Conservation (phyloP, 257 asterid genomes). For the Rubia yunnanensis region DNA sequence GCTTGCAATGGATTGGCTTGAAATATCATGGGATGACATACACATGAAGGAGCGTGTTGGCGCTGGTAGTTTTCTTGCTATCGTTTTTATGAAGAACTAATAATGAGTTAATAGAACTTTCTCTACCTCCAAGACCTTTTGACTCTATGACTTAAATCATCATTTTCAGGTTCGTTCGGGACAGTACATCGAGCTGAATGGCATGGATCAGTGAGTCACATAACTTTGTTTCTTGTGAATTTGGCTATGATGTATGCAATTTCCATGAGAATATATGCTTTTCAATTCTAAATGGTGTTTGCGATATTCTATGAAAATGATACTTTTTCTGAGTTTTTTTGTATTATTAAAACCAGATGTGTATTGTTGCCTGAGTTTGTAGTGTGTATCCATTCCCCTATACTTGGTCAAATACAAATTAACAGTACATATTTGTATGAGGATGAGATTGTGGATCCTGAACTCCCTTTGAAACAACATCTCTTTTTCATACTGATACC, state of each 20-base stretch:
- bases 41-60: slow-evolving; percentile 92
- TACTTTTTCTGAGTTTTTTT: neutral
- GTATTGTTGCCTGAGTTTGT: neutral
- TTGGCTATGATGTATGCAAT: neutral
- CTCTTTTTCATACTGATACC: neutral
- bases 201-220: slow-evolving; percentile 87
- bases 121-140: slow-evolving; percentile 5
- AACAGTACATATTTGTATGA: neutral
- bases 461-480: no score
- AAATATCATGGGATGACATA: slow-evolving; percentile 91
- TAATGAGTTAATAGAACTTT: neutral
- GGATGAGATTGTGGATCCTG: neutral
- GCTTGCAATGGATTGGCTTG: slow-evolving; percentile 98
- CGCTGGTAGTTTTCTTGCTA: slow-evolving; percentile 50
- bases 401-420: neutral
- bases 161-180: slow-evolving; percentile 81
- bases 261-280: neutral
- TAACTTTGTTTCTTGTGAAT: slow-evolving; percentile 10
- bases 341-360: neutral
- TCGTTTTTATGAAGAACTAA: neutral
- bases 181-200: slow-evolving; percentile 99
- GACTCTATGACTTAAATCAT: slow-evolving; percentile 11
- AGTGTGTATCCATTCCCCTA: neutral
- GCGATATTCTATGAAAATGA: neutral
- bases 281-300: neutral